Percentiles rank a stretch among this genome's conserved stretches.
These are phyloP conservation scores for Globisporangium heterothallicum DNA, from an alignment of 352 stramenopile species.

Conservation along the genomic window DNA sequence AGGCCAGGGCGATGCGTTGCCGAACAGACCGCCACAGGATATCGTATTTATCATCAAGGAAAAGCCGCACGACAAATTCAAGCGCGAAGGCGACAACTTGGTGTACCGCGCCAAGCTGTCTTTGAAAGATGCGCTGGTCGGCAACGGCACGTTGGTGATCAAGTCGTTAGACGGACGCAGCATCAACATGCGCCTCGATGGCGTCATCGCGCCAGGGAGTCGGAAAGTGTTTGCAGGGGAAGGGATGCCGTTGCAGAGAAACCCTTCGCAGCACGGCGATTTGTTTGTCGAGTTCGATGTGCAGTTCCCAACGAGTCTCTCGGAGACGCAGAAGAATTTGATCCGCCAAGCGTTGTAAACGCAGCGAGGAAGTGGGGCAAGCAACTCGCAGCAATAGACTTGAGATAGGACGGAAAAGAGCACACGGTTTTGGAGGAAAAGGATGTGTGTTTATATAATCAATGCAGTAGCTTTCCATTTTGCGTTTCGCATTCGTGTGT, in stretches of 20 bases:
- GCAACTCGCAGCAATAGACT: too few species aligned
- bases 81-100: slow-evolving; percentile 93
- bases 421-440: too few species aligned
- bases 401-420: too few species aligned
- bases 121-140: slow-evolving; percentile 93
- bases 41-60: slow-evolving; percentile 95
- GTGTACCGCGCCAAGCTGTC: slow-evolving; percentile 93
- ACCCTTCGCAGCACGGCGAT: slow-evolving; percentile 80
- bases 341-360: slow-evolving; percentile 69
- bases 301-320: slow-evolving; percentile 93
- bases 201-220: slow-evolving; percentile 89
- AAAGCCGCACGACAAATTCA: slow-evolving; percentile 88
- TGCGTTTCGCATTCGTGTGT: too few species aligned
- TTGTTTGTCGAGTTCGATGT: slow-evolving; percentile 97
- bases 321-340: slow-evolving; percentile 59
- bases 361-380: neutral
- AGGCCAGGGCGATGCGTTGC: slow-evolving; percentile 84
- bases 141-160: slow-evolving; percentile 87
- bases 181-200: slow-evolving; percentile 87
- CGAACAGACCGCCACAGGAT: slow-evolving; percentile 90
- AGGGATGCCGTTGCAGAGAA: slow-evolving; percentile 93
- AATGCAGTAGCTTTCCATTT: neutral
- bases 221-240: slow-evolving; percentile 91
- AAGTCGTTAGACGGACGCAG: slow-evolving; percentile 92
- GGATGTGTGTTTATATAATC: slow-evolving; percentile 5